Percentiles rank a stretch among this genome's conserved stretches.
Evolutionary conservation across 768 basidiomycete genomes (phyloP).

Genomic region (Dacryopinax primogenitus): DNA sequence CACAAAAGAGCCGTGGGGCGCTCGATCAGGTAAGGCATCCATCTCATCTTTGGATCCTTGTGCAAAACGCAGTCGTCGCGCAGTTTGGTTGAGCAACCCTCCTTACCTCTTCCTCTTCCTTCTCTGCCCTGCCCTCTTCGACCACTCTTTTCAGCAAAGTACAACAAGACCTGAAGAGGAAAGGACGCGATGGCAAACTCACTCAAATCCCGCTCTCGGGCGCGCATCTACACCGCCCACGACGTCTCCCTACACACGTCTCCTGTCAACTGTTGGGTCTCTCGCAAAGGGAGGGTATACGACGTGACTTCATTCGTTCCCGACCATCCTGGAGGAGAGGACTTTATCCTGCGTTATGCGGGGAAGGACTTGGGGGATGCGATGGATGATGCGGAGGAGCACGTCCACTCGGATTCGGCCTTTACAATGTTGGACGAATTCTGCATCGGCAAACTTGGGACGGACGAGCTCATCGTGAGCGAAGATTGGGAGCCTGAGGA

Average conservation of each 20-base stretch:
- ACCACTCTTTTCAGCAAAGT: too few relatives aligned
- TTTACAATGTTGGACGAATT: slow-evolving; percentile 88
- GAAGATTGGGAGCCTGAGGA: slow-evolving; percentile 87
- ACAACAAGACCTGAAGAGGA: too few relatives aligned
- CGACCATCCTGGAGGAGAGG: slow-evolving; percentile 94
- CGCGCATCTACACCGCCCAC: slow-evolving; percentile 47
- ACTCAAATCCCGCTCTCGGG: slow-evolving; percentile 11
- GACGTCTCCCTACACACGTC: slow-evolving; percentile 58
- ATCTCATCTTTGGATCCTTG: too few relatives aligned
- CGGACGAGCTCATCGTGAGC: slow-evolving; percentile 56
- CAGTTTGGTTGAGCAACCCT: too few relatives aligned
- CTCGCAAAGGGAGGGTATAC: slow-evolving; percentile 72
- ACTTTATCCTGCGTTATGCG: slow-evolving; percentile 68
- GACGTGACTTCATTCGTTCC: slow-evolving; percentile 70
- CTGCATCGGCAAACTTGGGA: slow-evolving; percentile 67
- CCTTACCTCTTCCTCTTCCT: too few relatives aligned
- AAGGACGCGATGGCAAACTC: background rate
- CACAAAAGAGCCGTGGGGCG: too few relatives aligned
- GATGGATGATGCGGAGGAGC: slow-evolving; percentile 71
- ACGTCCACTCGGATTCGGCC: slow-evolving; percentile 82
- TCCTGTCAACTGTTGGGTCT: slow-evolving; percentile 63
- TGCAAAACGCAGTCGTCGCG: too few relatives aligned
- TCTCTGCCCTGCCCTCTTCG: too few relatives aligned
- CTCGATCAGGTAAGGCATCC: too few relatives aligned
- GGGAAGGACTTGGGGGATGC: slow-evolving; percentile 67